Conservation (phyloP, 192 early-diverging fungal genomes). For the Coemansia sp. region DNA sequence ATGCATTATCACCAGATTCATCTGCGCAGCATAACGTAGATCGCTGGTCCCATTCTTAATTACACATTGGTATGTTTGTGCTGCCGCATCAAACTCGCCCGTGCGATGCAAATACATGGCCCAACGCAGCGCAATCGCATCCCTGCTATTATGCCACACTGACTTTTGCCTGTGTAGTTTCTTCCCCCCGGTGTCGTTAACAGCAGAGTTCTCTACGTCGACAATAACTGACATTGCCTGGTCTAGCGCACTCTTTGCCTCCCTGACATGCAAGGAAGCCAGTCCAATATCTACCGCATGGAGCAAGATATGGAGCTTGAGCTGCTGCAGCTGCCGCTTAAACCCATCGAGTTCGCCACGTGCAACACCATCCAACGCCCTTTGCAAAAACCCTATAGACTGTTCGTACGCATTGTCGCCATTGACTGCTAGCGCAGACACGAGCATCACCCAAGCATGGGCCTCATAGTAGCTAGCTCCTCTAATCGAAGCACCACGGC, state of each 20-base stretch:
- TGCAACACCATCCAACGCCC: conserved; percentile 38
- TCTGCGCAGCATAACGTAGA: conserved; percentile 23
- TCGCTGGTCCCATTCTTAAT: conserved; percentile 8
- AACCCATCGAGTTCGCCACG: conserved; percentile 35
- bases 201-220: neutral
- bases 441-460: conserved; percentile 49
- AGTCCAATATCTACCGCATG: conserved; percentile 21
- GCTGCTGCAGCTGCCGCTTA: conserved; percentile 11
- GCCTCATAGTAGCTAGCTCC: conserved; percentile 47
- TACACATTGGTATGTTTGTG: conserved; percentile 35
- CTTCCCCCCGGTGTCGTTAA: neutral
- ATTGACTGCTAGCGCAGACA: conserved; percentile 21
- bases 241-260: conserved; percentile 36
- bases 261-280: conserved; percentile 16
- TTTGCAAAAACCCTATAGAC: conserved; percentile 27
- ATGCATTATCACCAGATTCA: conserved; percentile 22
- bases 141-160: conserved; percentile 31
- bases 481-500: conserved; percentile 4
- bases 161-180: neutral
- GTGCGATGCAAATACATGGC: conserved; percentile 47
- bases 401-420: conserved; percentile 26
- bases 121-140: conserved; percentile 39
- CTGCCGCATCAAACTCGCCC: conserved; percentile 34
- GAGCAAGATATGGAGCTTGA: conserved; percentile 34
- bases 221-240: conserved; percentile 16